These are phyloP conservation scores for Fusarium agapanthi DNA, from an alignment of 2,329 filamentous ascomycete genomes.

Conservation along the genomic window DNA sequence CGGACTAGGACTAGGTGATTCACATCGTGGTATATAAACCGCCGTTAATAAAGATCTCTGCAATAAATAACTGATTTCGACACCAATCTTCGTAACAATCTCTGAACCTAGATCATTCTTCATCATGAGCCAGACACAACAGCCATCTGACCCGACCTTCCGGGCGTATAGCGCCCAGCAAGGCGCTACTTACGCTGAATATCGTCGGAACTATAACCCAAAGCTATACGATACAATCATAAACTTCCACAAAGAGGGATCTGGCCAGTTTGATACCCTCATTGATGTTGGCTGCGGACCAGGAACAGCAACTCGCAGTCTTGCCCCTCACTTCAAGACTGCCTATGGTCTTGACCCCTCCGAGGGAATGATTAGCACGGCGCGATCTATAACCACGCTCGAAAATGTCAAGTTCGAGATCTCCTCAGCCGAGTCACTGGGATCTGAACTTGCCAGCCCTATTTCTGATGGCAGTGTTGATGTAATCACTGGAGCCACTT, in stretches of 20 bases:
- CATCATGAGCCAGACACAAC: not conserved
- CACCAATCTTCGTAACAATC: not conserved
- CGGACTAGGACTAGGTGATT: not conserved
- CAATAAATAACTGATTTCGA: not conserved
- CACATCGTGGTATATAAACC: not conserved
- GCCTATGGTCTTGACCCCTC: not conserved
- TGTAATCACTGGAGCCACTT: not conserved
- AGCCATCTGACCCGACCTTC: not conserved
- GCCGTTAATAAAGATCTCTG: fast-evolving
- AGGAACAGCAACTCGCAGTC: not conserved
- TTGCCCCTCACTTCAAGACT: not conserved
- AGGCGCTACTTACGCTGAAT: not conserved
- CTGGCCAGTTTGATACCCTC: not conserved
- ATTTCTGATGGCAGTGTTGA: not conserved
- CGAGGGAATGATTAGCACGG: not conserved
- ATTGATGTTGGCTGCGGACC: not conserved
- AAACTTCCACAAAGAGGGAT: not conserved
- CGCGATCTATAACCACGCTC: not conserved
- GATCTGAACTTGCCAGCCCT: not conserved
- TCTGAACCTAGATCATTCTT: not conserved
- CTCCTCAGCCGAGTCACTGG: not conserved
- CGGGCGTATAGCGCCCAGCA: not conserved
- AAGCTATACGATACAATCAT: not conserved
- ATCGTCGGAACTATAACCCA: not conserved
- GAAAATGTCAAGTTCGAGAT: not conserved